Evolutionary conservation across 2,329 filamentous ascomycete species (phyloP).

Genomic region (Drechslera avenae): DNA sequence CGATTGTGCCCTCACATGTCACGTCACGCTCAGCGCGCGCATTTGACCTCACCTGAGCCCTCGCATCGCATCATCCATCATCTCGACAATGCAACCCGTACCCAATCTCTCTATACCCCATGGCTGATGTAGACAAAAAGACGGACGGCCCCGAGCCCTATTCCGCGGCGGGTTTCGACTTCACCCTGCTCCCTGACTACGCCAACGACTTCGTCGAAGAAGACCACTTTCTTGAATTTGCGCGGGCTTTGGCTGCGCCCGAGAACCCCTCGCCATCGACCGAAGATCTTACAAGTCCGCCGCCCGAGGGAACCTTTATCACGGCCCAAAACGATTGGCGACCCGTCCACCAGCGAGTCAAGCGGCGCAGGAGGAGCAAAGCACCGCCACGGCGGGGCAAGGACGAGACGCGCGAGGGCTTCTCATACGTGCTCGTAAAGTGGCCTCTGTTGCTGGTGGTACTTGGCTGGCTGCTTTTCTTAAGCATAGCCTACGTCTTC

Average conservation of each 20-base stretch:
- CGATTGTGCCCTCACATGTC: slow-evolving; percentile 9
- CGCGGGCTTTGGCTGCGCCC: slow-evolving; percentile 79
- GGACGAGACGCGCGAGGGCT: slow-evolving; percentile 94
- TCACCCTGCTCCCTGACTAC: slow-evolving; percentile 74
- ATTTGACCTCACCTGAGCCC: slow-evolving; percentile 1
- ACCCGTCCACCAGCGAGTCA: slow-evolving; percentile 76
- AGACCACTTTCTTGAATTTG: slow-evolving; percentile 77
- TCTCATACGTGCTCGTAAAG: slow-evolving; percentile 85
- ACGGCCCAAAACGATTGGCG: slow-evolving; percentile 96
- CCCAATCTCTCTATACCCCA: slow-evolving; percentile 15
- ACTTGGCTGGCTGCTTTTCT: slow-evolving; percentile 75
- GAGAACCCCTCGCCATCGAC: slow-evolving; percentile 69
- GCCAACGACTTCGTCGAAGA: slow-evolving; percentile 76
- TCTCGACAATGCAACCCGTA: slow-evolving; percentile 25
- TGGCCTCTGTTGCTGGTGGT: slow-evolving; percentile 88
- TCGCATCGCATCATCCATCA: background rate
- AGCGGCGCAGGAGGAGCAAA: slow-evolving; percentile 48
- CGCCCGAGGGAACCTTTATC: slow-evolving; percentile 66
- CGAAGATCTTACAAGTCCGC: slow-evolving; percentile 56
- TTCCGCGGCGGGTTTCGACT: slow-evolving; percentile 68
- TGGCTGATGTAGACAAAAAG: slow-evolving; percentile 53
- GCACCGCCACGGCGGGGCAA: slow-evolving; percentile 58
- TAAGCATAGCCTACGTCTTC: slow-evolving; percentile 75
- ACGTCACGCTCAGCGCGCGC: slow-evolving; percentile 1
- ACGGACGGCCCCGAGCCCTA: slow-evolving; percentile 65